Base-by-base conservation (phyloP, 2,329 filamentous ascomycete species). In the Penicillium frequentans region DNA sequence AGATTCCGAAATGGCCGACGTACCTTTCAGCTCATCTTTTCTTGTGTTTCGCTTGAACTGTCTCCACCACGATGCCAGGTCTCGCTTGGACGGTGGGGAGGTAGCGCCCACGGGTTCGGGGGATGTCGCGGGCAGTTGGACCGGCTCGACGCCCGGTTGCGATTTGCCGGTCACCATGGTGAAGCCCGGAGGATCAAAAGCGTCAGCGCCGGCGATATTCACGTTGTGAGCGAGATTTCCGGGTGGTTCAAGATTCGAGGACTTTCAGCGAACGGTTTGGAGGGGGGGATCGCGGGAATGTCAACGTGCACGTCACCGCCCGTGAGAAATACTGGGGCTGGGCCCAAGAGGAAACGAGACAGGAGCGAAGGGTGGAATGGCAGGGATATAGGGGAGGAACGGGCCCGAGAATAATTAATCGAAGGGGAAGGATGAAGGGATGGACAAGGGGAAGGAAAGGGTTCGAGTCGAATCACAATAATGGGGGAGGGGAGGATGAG, bases 1-100 rank as follows among this genome's bases (percentile, higher is more conserved):
- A 49, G 16, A 21, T 19, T 14, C 19, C 39, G 19, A 29, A 33
- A 43, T 23, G 24, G 21, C 48, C 47, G 3, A 54, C 76, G 71
- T 81, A 85, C 84, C 84, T 82, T 86, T 85, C 58, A 84, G 81
- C 61, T 87, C 85, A 60, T 84, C 82, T 68, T 83, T 84, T 70
- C 86, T 85, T 52, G 82, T 79, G 62, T 82, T 82, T 53, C 90
- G 84, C 78, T 95, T 95, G 79, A 99, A 98, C 68, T 88, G 87
- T 77, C 92, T 96, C 95, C 95, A 98, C 95, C 95, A 99, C 58
- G 90, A 96, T 67, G 92, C 90, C 66, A 98, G 81, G 73, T 96
- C 92, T 73, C 91, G 87, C 79, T 90, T 96, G 64, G 87, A 91
- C 29, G 91, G 91, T 54, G 90, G 90, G 43, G 90, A 91, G 68